phyloP scores from a whole-genome alignment of 2,329 filamentous ascomycete genomes.

The Hypoxylon sp. region DNA sequence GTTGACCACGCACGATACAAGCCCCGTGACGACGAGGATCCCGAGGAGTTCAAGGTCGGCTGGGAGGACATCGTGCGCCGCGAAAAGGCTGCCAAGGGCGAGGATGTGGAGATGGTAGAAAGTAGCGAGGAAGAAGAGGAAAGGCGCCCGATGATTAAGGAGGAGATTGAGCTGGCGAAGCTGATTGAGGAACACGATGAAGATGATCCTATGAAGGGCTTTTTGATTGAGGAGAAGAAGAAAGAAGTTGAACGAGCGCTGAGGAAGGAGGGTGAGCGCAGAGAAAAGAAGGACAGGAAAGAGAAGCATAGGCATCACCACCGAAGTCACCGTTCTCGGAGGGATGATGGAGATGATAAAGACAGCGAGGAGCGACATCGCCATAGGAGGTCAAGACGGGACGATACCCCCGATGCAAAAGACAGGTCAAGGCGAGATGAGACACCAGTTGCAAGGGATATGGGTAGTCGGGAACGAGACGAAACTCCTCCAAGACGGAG shows the following conservation, averaged over 20 bases:
- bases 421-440: slow-evolving; percentile 40
- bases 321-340: slow-evolving; percentile 62
- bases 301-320: slow-evolving; percentile 58
- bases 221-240: slow-evolving; percentile 90
- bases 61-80: slow-evolving; percentile 72
- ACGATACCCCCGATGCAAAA: slow-evolving; percentile 54
- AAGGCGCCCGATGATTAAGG: slow-evolving; percentile 76
- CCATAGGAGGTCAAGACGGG: slow-evolving; percentile 57
- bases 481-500: slow-evolving; percentile 50
- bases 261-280: slow-evolving; percentile 65
- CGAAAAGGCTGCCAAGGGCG: slow-evolving; percentile 61
- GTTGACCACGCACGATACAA: slow-evolving; percentile 97
- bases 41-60: slow-evolving; percentile 70
- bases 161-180: slow-evolving; percentile 83
- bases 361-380: slow-evolving; percentile 44
- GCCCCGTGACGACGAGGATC: slow-evolving; percentile 82
- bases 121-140: slow-evolving; percentile 58
- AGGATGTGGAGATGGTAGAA: slow-evolving; percentile 57
- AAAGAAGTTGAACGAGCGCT: slow-evolving; percentile 84
- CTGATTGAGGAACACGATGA: slow-evolving; percentile 88
- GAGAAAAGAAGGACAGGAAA: slow-evolving; percentile 65
- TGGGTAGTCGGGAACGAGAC: slow-evolving; percentile 47
- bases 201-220: slow-evolving; percentile 97
- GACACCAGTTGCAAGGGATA: slow-evolving; percentile 42
- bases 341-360: slow-evolving; percentile 46